A percentile compares a stretch with the other conserved stretches of the same genome.
phyloP scores from a whole-genome alignment of 208 protist genomes.

The Trypanosoma vivax region DNA sequence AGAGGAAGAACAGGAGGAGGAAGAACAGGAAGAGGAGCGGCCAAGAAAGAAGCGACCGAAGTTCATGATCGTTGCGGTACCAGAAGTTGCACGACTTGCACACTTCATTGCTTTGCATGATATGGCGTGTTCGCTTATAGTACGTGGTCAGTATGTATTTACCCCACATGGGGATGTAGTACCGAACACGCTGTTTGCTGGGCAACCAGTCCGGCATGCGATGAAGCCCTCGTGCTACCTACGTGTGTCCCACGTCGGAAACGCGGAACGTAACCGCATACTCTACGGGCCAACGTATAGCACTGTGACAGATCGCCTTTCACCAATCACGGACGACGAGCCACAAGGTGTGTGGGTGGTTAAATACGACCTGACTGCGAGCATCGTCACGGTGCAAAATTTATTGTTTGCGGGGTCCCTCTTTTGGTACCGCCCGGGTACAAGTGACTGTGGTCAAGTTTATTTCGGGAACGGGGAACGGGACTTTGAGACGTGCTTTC shows the following conservation, averaged over 20 bases:
- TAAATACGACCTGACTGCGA: constrained; percentile 76
- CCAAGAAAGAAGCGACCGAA: constrained; percentile 52
- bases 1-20: constrained; percentile 21
- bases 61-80: constrained; percentile 73
- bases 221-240: constrained; percentile 81
- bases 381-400: constrained; percentile 81
- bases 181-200: constrained; percentile 67
- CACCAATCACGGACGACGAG: constrained; percentile 81
- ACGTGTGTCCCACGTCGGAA: constrained; percentile 38
- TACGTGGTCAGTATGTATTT: constrained; percentile 64
- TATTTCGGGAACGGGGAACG: constrained; percentile 83
- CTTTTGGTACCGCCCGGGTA: constrained; percentile 83
- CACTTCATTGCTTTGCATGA: constrained; percentile 85
- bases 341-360: constrained; percentile 81
- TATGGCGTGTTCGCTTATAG: constrained; percentile 56
- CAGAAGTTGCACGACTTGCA: constrained; percentile 67
- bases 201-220: constrained; percentile 68
- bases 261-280: constrained; percentile 36
- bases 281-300: constrained; percentile 85
- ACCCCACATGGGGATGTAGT: constrained; percentile 18
- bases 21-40: constrained; percentile 18
- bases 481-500: constrained; percentile 84
- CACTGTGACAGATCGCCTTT: constrained; percentile 68
- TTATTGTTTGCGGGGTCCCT: constrained; percentile 75
- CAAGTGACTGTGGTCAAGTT: constrained; percentile 70